Conservation (phyloP, 1,284 basidiomycete genomes). For the Marasmius sp. region DNA sequence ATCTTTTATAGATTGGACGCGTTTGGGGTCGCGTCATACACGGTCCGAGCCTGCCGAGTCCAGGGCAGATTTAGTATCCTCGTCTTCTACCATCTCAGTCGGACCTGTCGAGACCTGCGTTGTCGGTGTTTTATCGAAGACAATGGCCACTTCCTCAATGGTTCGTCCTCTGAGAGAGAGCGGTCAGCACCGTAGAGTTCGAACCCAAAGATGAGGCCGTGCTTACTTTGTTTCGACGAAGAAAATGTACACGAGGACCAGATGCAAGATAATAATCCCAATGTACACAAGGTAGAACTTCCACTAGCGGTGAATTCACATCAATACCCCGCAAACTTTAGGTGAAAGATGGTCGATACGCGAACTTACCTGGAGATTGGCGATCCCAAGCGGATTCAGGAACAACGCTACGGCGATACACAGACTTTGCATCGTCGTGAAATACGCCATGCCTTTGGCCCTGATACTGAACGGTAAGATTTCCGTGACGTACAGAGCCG, state of each 20-base stretch:
- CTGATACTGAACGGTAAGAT: background rate
- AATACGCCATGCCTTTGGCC: constrained; percentile 1
- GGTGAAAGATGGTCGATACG: no score
- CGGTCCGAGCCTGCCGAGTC: no score
- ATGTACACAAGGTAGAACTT: background rate
- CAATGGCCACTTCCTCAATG: background rate
- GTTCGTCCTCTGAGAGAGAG: background rate
- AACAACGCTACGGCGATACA: background rate
- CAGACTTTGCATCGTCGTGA: background rate
- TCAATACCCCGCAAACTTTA: background rate
- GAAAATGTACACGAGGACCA: background rate
- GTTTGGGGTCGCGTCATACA: no score
- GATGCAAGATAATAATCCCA: background rate
- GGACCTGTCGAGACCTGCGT: background rate
- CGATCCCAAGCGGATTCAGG: background rate
- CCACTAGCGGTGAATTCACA: background rate
- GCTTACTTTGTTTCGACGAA: background rate
- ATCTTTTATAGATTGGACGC: no score
- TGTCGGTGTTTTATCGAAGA: background rate
- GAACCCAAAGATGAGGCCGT: background rate
- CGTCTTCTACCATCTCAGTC: background rate
- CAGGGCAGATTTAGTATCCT: background rate
- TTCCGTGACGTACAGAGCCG: background rate
- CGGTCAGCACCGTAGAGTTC: background rate
- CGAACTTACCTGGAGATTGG: background rate